phyloP scores from a whole-genome alignment of 345 rosid genomes.

The Physaria fendleri region DNA sequence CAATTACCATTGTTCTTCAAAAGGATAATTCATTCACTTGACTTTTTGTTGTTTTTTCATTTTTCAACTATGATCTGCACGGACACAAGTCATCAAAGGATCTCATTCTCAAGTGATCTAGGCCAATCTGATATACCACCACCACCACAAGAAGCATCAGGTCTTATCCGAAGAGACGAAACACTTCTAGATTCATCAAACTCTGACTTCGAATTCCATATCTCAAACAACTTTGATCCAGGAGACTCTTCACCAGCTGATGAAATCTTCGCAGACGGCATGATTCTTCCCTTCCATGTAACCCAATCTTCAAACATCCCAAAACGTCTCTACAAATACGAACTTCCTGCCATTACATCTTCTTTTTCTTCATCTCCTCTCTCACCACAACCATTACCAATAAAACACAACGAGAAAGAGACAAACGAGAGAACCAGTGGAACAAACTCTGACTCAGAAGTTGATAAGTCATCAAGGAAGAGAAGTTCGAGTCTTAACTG shows the following conservation, averaged over 20 bases:
- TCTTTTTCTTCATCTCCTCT: slow-evolving; percentile 43
- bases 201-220: slow-evolving; percentile 56
- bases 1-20: slow-evolving; percentile 1
- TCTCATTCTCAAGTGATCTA: slow-evolving; percentile 55
- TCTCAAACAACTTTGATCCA: slow-evolving; percentile 31
- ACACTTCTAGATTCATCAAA: slow-evolving; percentile 39
- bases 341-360: slow-evolving; percentile 29
- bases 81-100: slow-evolving; percentile 45
- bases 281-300: slow-evolving; percentile 47
- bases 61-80: slow-evolving; percentile 39
- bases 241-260: slow-evolving; percentile 60
- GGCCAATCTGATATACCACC: slow-evolving; percentile 30
- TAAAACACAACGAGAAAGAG: slow-evolving; percentile 21
- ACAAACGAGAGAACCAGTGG: slow-evolving; percentile 13
- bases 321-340: slow-evolving; percentile 21
- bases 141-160: slow-evolving; percentile 13
- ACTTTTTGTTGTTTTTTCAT: neutral
- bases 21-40: slow-evolving; percentile 5
- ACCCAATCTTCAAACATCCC: slow-evolving; percentile 5
- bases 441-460: slow-evolving; percentile 29
- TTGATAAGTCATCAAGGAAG: slow-evolving; percentile 44
- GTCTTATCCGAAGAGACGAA: slow-evolving; percentile 34
- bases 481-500: slow-evolving; percentile 63
- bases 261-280: slow-evolving; percentile 64
- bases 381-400: slow-evolving; percentile 14